phyloP scores from a whole-genome alignment of 2,329 filamentous ascomycete genomes.

The Mycosphaerella arachidis region DNA sequence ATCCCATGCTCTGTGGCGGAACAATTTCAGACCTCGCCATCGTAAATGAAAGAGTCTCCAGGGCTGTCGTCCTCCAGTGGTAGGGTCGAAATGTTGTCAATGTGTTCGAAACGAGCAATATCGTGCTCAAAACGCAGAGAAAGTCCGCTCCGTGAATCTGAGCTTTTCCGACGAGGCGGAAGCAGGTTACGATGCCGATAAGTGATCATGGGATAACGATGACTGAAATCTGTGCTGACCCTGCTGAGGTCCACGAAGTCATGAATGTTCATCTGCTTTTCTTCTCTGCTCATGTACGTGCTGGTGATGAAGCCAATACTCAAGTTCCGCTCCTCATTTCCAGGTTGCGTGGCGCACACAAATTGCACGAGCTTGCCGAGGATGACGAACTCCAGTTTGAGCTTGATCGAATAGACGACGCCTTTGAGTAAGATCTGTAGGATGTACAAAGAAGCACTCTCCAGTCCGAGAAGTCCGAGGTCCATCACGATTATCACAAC shows the following conservation, averaged over 20 bases:
- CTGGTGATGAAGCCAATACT: slow-evolving; percentile 20
- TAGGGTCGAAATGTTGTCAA: slow-evolving; percentile 16
- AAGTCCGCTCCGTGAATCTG: not conserved
- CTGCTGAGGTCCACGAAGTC: slow-evolving; percentile 21
- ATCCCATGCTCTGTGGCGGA: too few relatives aligned
- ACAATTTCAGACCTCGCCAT: not conserved
- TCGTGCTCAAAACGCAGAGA: slow-evolving; percentile 9
- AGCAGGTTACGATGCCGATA: slow-evolving; percentile 7
- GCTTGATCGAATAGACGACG: slow-evolving; percentile 32
- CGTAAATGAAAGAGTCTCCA: not conserved
- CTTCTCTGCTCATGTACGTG: slow-evolving; percentile 4
- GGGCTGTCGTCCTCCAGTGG: slow-evolving; percentile 1
- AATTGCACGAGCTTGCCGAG: slow-evolving; percentile 29
- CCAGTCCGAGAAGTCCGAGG: slow-evolving; percentile 33
- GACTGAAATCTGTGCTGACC: slow-evolving; percentile 17
- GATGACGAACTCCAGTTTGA: slow-evolving; percentile 34
- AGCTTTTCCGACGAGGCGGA: not conserved
- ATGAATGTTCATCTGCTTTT: slow-evolving; percentile 11
- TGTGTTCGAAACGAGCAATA: slow-evolving; percentile 20
- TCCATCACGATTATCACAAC: slow-evolving; percentile 37
- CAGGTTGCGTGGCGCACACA: slow-evolving; percentile 18
- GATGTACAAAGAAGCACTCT: slow-evolving; percentile 31
- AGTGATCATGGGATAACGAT: slow-evolving; percentile 8
- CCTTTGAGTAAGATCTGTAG: slow-evolving; percentile 38
- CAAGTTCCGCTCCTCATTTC: slow-evolving; percentile 12